Evolutionary conservation across 345 rosid genomes (phyloP), one percentile per base, ranked within the genome.

Genomic region (Murraya paniculata): DNA sequence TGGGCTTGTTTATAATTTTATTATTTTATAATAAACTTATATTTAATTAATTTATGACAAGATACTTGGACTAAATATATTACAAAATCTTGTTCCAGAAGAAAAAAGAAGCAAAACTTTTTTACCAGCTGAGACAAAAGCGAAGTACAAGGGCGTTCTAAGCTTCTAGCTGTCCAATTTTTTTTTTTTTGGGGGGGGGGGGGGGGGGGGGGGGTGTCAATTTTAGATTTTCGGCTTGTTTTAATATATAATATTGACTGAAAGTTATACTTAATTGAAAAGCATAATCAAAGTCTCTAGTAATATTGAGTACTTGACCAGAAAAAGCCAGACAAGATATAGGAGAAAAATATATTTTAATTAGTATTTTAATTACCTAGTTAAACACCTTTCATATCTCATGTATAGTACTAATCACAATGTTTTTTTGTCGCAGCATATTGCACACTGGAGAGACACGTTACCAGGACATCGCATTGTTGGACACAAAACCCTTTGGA

Each of bases 401-500:
- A 48, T 6, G 39, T 55, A 19, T 73, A 21, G 8, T 67, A 35
- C 35, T 22, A 30, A 76, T 68, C 41, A 41, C 60, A 11, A 48
- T 74, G 64, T 66, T 27, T 64, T 78, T 31, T 8, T 62, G 77
- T 78, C 31, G 65, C 80, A 90, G 93, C 61, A 88, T 88, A 80
- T 74, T 90, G 87, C 89, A 90, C 36, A 84, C 90, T 19, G 90
- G 89, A 64, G 83, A 85, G 60, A 81, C 88, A 6, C 85, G 75
- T 60, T 88, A 75, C 71, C 93, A 90, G 81, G 93, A 90, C 65
- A 88, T 90, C 64, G 93, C 90, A 9, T 81, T 90, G 62, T 75
- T 90, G 79, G 93, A 90, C 80, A 90, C 91, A 31, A 88, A 90
- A 64, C 91, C 90, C 2, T 88, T 87, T 66, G 93, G 90, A 30